Conservation (phyloP, 2,329 filamentous ascomycete genomes). For the Delphinella strobiligena region DNA sequence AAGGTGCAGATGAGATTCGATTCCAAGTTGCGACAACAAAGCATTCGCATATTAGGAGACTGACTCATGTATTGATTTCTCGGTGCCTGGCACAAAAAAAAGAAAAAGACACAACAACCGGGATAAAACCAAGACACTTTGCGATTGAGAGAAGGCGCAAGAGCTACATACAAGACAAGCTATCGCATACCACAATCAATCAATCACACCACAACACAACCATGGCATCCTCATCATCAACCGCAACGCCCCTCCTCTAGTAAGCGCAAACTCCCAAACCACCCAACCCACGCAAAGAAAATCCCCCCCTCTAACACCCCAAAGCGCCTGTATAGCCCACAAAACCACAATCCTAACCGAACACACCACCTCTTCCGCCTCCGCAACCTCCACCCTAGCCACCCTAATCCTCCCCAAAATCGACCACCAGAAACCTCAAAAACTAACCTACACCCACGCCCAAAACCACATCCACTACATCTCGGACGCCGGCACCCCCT, state of each 20-base stretch:
- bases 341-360: slow-evolving; percentile 87
- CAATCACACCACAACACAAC: background rate
- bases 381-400: slow-evolving; percentile 73
- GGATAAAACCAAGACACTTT: too few species aligned
- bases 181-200: background rate
- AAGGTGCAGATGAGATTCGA: too few species aligned
- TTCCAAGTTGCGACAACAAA: too few species aligned
- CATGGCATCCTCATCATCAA: background rate
- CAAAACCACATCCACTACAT: slow-evolving; percentile 93
- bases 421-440: slow-evolving; percentile 64
- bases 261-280: background rate
- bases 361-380: slow-evolving; percentile 76
- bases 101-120: too few species aligned
- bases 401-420: slow-evolving; percentile 95
- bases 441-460: slow-evolving; percentile 80
- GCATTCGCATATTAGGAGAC: too few species aligned
- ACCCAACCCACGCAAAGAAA: background rate
- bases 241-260: background rate
- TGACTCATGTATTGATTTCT: too few species aligned
- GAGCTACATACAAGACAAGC: background rate
- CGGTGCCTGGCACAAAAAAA: too few species aligned
- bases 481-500: slow-evolving; percentile 48
- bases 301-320: background rate
- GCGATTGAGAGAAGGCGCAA: background rate
- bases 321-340: slow-evolving; percentile 73